A percentile compares a stretch with the other conserved stretches of the same genome.
Evolutionary conservation across 805 yeast genomes (phyloP).

Genomic region (Candida yuanshanica): DNA sequence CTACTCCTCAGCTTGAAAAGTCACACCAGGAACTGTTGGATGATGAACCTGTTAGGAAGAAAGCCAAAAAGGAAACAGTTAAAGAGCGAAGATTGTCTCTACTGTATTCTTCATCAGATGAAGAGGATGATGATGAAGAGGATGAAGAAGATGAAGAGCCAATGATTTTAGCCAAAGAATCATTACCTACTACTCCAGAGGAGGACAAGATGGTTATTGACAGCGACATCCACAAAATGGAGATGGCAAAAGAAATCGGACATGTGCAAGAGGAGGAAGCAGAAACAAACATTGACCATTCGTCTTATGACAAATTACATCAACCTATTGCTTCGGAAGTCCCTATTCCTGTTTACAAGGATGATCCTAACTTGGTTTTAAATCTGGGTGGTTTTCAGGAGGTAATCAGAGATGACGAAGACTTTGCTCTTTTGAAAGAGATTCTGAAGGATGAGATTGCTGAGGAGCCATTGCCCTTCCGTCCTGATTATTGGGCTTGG

Average conservation of each 20-base stretch:
- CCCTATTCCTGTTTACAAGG: conserved; percentile 55
- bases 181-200: conserved; percentile 25
- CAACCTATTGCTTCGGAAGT: conserved; percentile 41
- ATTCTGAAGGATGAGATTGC: conserved; percentile 26
- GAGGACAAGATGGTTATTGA: conserved; percentile 23
- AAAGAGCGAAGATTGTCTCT: conserved; percentile 6
- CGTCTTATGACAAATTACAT: conserved; percentile 31
- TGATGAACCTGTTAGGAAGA: conserved; percentile 13
- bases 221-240: conserved; percentile 5
- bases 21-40: conserved; percentile 3
- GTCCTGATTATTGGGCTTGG: conserved; percentile 59
- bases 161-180: conserved; percentile 10
- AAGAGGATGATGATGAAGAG: conserved; percentile 26
- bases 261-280: conserved; percentile 1
- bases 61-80: conserved; percentile 5
- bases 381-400: conserved; percentile 47
- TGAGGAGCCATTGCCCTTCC: conserved; percentile 16
- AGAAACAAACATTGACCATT: conserved; percentile 18
- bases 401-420: conserved; percentile 70
- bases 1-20: conserved; percentile 10
- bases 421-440: conserved; percentile 46
- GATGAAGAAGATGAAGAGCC: conserved; percentile 24
- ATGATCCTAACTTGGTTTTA: conserved; percentile 23
- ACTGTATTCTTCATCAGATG: conserved; percentile 23
- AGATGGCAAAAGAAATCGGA: background rate